Evolutionary conservation across 495 filamentous ascomycete genomes (phyloP), one percentile per base, ranked within the genome.

Genomic region (Collariella sp.): DNA sequence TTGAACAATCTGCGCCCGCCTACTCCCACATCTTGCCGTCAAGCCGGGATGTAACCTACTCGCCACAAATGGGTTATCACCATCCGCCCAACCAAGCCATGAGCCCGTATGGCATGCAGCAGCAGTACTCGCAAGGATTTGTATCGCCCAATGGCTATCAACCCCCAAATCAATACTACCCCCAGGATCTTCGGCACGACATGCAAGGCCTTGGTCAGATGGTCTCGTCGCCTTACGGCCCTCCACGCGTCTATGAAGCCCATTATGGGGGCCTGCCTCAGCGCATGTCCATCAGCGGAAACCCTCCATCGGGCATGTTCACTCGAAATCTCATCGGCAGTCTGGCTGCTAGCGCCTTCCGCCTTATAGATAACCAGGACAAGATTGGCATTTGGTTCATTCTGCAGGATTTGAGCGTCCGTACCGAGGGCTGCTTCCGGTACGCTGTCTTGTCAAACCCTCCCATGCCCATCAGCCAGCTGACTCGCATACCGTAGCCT

Each of bases 361-460:
- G 87, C 44, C 76, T 98, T 48, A 83, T 81, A 0, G 90, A 98
- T 55, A 81, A 84, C 0, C 80, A 87, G 38, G 85, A 89, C 58
- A 87, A 89, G 66, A 84, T 89, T 53, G 90, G 90, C 10, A 90
- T 95, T 43, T 98, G 93, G 93, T 98, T 98, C 59, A 88, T 98
- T 56, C 75, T 97, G 38, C 93, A 96, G 69, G 93, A 98, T 74
- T 72, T 98, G 12, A 95, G 89, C 62, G 91, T 98, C 23, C 77
- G 93, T 43, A 96, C 89, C 7, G 93, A 98, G 67, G 93, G 93
- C 15, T 75, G 72, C 49, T 98, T 96, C 71, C 79, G 90, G 91
- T 94, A 79, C 58, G 79, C n/a, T 62, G 9, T 43, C 33, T 45
- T 52, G 46, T 31, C 31, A 18, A 36, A 33, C 5, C 11, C 26